Evolutionary conservation across 2,329 filamentous ascomycete genomes (phyloP).

Genomic region (Sporothrix pallida): DNA sequence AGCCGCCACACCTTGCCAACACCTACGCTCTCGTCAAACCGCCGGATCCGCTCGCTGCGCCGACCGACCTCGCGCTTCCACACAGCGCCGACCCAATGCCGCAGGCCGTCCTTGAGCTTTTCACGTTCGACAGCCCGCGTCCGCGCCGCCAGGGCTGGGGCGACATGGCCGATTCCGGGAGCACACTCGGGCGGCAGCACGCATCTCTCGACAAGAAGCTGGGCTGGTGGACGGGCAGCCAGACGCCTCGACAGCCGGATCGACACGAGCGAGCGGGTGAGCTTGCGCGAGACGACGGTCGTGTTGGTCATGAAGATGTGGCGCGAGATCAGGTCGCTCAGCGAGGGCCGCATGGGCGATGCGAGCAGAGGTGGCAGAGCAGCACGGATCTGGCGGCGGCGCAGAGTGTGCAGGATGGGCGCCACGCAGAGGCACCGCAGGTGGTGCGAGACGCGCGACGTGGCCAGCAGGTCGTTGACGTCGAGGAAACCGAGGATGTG

Average conservation of each 20-base stretch:
- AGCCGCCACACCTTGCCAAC: slow-evolving; percentile 66
- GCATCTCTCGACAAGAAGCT: slow-evolving; percentile 65
- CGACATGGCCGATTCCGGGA: slow-evolving; percentile 52
- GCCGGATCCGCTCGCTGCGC: slow-evolving; percentile 54
- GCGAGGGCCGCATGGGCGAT: slow-evolving; percentile 62
- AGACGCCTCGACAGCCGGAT: slow-evolving; percentile 69
- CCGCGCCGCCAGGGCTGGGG: slow-evolving; percentile 66
- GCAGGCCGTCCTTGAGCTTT: slow-evolving; percentile 68
- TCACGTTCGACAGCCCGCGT: slow-evolving; percentile 69
- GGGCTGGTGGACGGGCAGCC: slow-evolving; percentile 63
- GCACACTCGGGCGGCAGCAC: slow-evolving; percentile 71
- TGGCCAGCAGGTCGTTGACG: slow-evolving; percentile 60
- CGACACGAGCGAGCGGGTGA: slow-evolving; percentile 67
- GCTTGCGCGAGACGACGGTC: slow-evolving; percentile 66
- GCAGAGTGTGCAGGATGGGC: slow-evolving; percentile 68
- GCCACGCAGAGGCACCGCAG: slow-evolving; percentile 67
- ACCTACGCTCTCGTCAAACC: slow-evolving; percentile 58
- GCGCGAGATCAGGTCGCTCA: slow-evolving; percentile 66
- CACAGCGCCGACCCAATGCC: slow-evolving; percentile 67
- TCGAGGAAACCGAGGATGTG: slow-evolving; percentile 63
- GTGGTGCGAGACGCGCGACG: slow-evolving; percentile 65
- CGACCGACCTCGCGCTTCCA: slow-evolving; percentile 60
- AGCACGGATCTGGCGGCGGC: slow-evolving; percentile 62
- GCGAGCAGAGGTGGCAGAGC: slow-evolving; percentile 62
- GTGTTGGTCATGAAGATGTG: slow-evolving; percentile 72